phyloP scores from a whole-genome alignment of 2,329 filamentous ascomycete genomes.

The Monosporascus sp. region DNA sequence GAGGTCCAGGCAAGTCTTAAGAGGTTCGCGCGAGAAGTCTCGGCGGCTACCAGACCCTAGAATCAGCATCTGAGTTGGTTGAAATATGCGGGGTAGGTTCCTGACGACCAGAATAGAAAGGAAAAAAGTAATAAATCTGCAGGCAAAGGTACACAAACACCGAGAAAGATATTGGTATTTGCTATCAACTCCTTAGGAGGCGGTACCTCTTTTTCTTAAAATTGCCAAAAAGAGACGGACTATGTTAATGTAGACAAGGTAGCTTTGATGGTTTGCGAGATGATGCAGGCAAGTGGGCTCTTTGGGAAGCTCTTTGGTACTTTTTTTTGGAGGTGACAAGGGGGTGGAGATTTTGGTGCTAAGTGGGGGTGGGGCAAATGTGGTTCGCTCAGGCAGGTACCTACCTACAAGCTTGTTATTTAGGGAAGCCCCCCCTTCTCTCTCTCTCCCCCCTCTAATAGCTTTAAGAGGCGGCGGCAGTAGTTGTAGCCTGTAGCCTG shows the following conservation, averaged over 20 bases:
- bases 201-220: neutral
- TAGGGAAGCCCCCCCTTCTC: no score
- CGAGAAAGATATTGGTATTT: neutral
- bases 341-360: neutral
- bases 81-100: constrained; percentile 13
- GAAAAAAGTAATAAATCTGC: constrained; percentile 10
- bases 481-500: no score
- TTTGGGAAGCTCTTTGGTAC: neutral
- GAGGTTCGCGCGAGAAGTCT: constrained; percentile 48
- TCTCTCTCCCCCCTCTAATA: no score
- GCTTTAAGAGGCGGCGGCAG: no score
- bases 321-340: neutral
- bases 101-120: constrained; percentile 2
- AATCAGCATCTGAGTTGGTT: constrained; percentile 51
- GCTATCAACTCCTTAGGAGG: neutral
- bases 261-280: neutral
- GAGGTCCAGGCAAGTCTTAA: constrained; percentile 38
- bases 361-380: neutral
- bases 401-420: no score
- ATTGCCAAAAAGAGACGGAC: neutral
- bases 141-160: constrained; percentile 10
- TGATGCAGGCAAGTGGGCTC: neutral
- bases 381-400: neutral
- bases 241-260: neutral
- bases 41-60: constrained; percentile 39